Evolutionary conservation across 495 filamentous ascomycete species (phyloP), one percentile per base, ranked within the genome.

Genomic region (Aspergillus kassunensis): DNA sequence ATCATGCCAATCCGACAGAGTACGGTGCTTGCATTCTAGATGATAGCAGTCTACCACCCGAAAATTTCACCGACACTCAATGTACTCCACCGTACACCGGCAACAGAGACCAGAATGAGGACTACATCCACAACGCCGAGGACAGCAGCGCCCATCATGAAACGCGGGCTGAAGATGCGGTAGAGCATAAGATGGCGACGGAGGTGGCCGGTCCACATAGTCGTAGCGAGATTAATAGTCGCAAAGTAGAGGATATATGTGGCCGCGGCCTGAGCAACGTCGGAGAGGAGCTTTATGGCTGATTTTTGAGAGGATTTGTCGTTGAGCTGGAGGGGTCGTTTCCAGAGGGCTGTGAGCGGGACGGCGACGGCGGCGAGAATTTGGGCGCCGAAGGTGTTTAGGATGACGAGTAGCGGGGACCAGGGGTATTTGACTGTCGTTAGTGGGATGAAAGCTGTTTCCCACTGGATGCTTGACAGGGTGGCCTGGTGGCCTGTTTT

Each of bases 401-500:
- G 76, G 4, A 84, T 68, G 39, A 99, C 84, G 6, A 90, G 72
- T 7, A 97, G 53, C 0, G 93, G 91, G 9, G 83, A 84, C 86
- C 87, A 97, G 27, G 95, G 93, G 70, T 97, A 97, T 56, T 80
- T 79, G 61, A 97, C 81, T 2, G 83, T 81, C 39, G 83, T 78
- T 23, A 97, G 75, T 1, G 95, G 87, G 58, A 99, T 88, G 76
- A 97, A 98, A 19, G 90, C 92, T n/a, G 81, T 77, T 68, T 97
- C 91, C 93, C 93, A 99, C 60, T 99, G 95, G 65, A 99, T 95
- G 53, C 81, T 85, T 58, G 82, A 79, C 19, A 96, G 80, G 0
- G 84, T 86, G 13, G 92, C 92, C 68, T 97, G 95, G 69, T 99
- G 93, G 56, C 93, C 93, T 1, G 93, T 99, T 59, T 92, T 96